Evolutionary conservation across 805 yeast genomes (phyloP), one percentile per base, ranked within the genome.

Genomic region (Deakozyma indianensis): DNA sequence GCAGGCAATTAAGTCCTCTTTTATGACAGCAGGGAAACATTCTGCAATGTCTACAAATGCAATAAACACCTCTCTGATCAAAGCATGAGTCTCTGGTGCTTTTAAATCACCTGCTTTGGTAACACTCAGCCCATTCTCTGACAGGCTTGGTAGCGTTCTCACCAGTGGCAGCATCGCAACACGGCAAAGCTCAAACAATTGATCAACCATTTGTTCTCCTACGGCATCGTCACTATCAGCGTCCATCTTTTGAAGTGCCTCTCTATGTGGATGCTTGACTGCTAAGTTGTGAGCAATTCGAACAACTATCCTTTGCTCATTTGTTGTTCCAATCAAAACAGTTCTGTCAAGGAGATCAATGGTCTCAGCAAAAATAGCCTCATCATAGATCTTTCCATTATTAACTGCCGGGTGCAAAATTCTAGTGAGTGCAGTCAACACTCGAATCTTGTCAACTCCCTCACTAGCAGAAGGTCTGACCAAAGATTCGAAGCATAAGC

Each of bases 401-500:
- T 84, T 70, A 3, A 75, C 70, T 1, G 74, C 65, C 35, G 77
- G 73, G 41, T 69, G 72, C 25, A 85, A 66, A 16, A 87, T 65
- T 46, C 75, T 70, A 27, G 63, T 65, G 48, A 88, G 59, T 0
- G 82, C 78, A 2, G 65, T 64, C 11, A 65, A 44, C 2, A 78
- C 73, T 24, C 61, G 56, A 24, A 56, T 47, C 21, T 64, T 59
- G 27, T 48, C 46, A 24, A 60, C 61, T 23, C 61, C 61, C 14
- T 50, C 47, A 40, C 41, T 38, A 18, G 62, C 60, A 2, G 50
- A 44, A 4, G 64, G 61, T 43, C 71, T 73, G 42, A 81, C 71
- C 49, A 87, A 67, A 0, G 81, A 74, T 53, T 84, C 94, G 42
- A 87, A 70, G 58, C 95, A 85, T 52, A 84, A 83, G 9, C 95